Conservation (phyloP, 306 rosid genomes). For the Pterocarpus macrocarpus region DNA sequence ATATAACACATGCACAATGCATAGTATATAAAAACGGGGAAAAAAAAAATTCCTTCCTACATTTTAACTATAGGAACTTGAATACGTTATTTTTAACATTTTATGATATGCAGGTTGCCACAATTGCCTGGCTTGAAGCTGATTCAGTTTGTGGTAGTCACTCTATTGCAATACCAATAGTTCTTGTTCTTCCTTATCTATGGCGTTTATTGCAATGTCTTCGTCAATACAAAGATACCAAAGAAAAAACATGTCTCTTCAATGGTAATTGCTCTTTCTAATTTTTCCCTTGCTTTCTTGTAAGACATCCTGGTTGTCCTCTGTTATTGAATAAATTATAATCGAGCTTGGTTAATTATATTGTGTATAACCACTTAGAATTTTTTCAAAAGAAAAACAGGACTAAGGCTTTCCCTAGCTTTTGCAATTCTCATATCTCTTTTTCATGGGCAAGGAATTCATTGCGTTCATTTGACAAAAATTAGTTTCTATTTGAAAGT, state of each 20-base stretch:
- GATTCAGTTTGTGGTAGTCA: slow-evolving; percentile 99
- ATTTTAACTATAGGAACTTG: slow-evolving; percentile 27
- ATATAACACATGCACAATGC: not conserved
- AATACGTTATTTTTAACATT: slow-evolving; percentile 29
- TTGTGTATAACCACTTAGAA: slow-evolving; percentile 6
- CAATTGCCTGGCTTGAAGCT: slow-evolving; percentile 99
- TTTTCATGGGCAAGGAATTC: slow-evolving; percentile 13
- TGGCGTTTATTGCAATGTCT: slow-evolving; percentile 95
- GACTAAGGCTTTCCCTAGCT: slow-evolving; percentile 16
- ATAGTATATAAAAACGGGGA: not conserved
- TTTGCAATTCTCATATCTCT: not conserved
- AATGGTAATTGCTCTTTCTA: slow-evolving; percentile 70
- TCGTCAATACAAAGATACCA: slow-evolving; percentile 91
- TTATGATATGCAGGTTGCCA: slow-evolving; percentile 80
- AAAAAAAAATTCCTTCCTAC: not conserved
- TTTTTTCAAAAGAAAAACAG: not conserved
- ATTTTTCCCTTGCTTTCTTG: slow-evolving; percentile 23
- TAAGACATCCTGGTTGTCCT: slow-evolving; percentile 34
- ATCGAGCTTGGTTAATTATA: not conserved
- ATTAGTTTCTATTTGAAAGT: no score
- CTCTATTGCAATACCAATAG: slow-evolving; percentile 86
- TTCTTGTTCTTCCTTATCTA: slow-evolving; percentile 93
- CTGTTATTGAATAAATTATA: slow-evolving; percentile 11
- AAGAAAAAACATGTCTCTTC: slow-evolving; percentile 81
- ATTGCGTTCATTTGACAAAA: slow-evolving; percentile 22